These are phyloP conservation scores for Geotrichum bryndzae DNA, from an alignment of 1,139 yeast species.

Conservation along the genomic window DNA sequence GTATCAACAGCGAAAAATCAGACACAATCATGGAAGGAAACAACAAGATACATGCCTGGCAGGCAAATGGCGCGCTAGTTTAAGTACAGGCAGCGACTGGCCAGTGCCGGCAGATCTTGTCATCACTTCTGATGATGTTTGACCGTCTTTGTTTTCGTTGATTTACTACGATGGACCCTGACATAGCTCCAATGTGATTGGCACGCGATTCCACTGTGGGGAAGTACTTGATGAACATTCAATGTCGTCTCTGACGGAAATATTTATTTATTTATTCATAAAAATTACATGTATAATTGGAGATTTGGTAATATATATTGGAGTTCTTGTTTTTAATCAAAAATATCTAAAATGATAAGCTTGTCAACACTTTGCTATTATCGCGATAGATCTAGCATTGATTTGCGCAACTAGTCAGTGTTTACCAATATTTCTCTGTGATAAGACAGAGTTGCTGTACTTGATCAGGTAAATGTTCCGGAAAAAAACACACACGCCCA, in stretches of 20 bases:
- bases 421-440: too few species aligned
- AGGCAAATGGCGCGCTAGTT: slow-evolving; percentile 26
- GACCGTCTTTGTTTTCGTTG: background rate
- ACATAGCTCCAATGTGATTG: background rate
- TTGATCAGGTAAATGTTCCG: too few species aligned
- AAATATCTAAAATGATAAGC: too few species aligned
- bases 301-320: background rate
- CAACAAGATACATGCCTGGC: slow-evolving; percentile 15
- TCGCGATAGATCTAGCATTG: too few species aligned
- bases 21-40: background rate
- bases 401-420: too few species aligned
- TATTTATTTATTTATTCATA: background rate
- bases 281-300: background rate
- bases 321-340: background rate
- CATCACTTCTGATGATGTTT: background rate
- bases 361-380: too few species aligned
- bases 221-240: background rate
- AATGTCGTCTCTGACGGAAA: background rate
- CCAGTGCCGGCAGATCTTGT: slow-evolving; percentile 17
- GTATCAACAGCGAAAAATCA: background rate
- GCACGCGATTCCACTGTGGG: background rate
- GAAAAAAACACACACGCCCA: too few species aligned
- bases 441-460: too few species aligned
- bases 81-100: slow-evolving; percentile 25
- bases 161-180: background rate